Conservation (phyloP, 2,329 filamentous ascomycete genomes). For the Colletotrichum tofieldiae region DNA sequence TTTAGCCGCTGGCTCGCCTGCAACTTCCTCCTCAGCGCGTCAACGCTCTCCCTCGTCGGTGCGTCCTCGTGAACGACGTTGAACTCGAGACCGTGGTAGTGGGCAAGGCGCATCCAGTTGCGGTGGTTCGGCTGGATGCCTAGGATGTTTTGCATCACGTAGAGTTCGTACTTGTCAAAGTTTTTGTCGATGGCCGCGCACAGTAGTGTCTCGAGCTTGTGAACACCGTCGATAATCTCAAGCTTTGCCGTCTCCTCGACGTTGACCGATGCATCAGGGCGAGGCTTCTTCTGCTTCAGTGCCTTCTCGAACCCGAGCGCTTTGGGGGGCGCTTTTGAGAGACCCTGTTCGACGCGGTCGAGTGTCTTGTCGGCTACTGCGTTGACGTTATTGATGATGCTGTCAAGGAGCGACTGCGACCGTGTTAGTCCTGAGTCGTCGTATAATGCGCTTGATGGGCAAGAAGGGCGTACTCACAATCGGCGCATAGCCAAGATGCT, state of each 20-base stretch:
- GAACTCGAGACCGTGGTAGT: constrained; percentile 82
- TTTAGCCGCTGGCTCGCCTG: constrained; percentile 86
- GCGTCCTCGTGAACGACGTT: constrained; percentile 41
- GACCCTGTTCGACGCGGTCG: constrained; percentile 87
- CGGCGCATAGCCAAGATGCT: constrained; percentile 96
- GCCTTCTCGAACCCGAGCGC: constrained; percentile 81
- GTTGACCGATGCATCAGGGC: constrained; percentile 56
- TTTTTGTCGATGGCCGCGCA: constrained; percentile 87
- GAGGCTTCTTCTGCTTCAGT: constrained; percentile 44
- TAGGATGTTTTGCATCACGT: constrained; percentile 88
- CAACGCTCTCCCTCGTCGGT: constrained; percentile 76
- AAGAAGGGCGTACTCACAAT: constrained; percentile 73
- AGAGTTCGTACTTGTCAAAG: constrained; percentile 91
- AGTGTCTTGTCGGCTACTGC: constrained; percentile 92
- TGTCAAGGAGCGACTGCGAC: constrained; percentile 88
- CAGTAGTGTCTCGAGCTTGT: constrained; percentile 86
- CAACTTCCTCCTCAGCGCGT: constrained; percentile 80
- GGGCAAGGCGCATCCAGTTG: constrained; percentile 84
- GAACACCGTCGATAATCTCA: constrained; percentile 91
- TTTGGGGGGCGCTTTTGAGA: constrained; percentile 81
- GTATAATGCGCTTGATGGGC: constrained; percentile 19
- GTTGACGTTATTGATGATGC: constrained; percentile 98
- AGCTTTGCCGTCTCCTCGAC: constrained; percentile 59
- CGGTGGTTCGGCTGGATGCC: constrained; percentile 78
- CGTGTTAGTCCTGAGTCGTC: constrained; percentile 29